Evolutionary conservation across 192 early-diverging fungal genomes (phyloP), one percentile per base, ranked within the genome.

Genomic region (Backusella liffmaniae): DNA sequence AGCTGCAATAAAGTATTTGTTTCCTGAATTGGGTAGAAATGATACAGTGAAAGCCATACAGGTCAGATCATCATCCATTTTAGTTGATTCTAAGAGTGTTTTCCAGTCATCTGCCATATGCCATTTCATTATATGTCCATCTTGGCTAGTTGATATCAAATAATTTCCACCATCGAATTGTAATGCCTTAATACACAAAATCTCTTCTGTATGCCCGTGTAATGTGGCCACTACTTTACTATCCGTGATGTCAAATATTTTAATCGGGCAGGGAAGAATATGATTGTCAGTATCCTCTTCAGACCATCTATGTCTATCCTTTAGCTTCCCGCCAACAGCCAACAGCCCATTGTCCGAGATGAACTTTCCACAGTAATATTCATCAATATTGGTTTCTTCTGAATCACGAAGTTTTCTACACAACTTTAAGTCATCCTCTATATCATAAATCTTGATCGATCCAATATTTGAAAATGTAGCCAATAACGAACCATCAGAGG

Each of bases 41-140:
- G 96, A 93, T 15, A 96, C 92, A 0, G 93, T 96, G 83, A 98
- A 98, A 12, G 96, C 96, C 96, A 98, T 98, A 82, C 95, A 97
- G 2, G 95, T 97, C 21, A 93, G 82, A 21, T 92, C 94, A 70
- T 97, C 96, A 12, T 83, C 84, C 85, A 97, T 91, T 62, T 88
- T 84, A n/a, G 78, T 89, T 51, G 87, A 77, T 26, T 90, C 89
- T 29, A 91, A 69, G 18, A 95, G 80, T 67, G 88, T 86, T 21
- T 15, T 87, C 95, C 95, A 97, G 80, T 93, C 90, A 15, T 88
- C 83, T 34, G 81, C 86, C 89, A 96, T 91, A 66, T 94, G 88
- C 96, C 96, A 98, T 80, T 91, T 94, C 72, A 90, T 88, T 66
- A 98, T 92, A 81, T 96, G 95, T 7, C 97, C 97, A 79, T 98